These are phyloP conservation scores for Sherardia arvensis DNA, from an alignment of 257 asterid genomes.

Conservation along the genomic window DNA sequence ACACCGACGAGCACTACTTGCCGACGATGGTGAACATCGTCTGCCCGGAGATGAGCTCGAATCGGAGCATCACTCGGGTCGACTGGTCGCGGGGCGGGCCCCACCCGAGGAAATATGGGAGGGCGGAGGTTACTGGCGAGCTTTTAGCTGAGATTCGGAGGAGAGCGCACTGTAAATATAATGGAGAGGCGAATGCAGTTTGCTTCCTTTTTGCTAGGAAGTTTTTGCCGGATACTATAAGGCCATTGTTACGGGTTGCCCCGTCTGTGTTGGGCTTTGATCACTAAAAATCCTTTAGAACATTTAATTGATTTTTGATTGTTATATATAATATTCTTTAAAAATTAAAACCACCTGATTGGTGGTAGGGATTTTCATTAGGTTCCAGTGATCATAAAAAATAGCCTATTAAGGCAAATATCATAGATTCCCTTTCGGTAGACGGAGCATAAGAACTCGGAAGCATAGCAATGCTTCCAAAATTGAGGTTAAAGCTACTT, in stretches of 20 bases:
- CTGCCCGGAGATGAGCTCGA: slow-evolving; percentile 30
- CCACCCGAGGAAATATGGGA: slow-evolving; percentile 49
- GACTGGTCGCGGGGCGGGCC: slow-evolving; percentile 70
- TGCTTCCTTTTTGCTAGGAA: slow-evolving; percentile 69
- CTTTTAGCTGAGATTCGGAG: slow-evolving; percentile 30
- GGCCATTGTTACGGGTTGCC: slow-evolving; percentile 44
- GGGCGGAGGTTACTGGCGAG: slow-evolving; percentile 39
- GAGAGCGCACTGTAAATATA: slow-evolving; percentile 36
- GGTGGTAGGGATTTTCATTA: too few species aligned
- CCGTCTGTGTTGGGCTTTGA: slow-evolving; percentile 30
- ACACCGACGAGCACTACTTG: slow-evolving; percentile 43
- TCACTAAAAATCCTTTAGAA: slow-evolving; percentile 7
- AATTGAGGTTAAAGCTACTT: too few species aligned
- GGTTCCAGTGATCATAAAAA: too few species aligned
- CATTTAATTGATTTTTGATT: too few species aligned
- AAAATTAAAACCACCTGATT: too few species aligned
- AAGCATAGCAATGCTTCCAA: too few species aligned
- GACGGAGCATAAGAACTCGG: too few species aligned
- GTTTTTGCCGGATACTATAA: slow-evolving; percentile 35
- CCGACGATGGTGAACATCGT: slow-evolving; percentile 54
- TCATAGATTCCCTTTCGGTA: too few species aligned
- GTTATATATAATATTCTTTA: too few species aligned
- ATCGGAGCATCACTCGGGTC: slow-evolving; percentile 42
- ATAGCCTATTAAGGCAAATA: too few species aligned
- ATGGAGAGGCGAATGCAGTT: slow-evolving; percentile 32